These are phyloP conservation scores for Trichothecium sympodiale DNA, from an alignment of 2,329 filamentous ascomycete species.

Conservation along the genomic window DNA sequence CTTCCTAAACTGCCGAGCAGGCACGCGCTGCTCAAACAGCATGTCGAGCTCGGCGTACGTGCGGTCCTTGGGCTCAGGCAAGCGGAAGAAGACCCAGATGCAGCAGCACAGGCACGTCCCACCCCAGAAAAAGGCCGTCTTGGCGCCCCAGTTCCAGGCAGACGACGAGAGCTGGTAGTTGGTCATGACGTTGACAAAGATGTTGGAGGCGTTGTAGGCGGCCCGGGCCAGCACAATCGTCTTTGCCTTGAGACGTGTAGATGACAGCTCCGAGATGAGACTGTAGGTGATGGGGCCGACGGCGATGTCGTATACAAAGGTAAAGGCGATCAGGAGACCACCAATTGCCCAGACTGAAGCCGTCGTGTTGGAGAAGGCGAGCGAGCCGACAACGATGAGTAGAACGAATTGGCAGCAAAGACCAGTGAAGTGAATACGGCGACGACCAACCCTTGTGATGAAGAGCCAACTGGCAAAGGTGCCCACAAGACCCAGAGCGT, in stretches of 20 bases:
- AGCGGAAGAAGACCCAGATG: constrained; percentile 36
- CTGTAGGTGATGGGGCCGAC: constrained; percentile 44
- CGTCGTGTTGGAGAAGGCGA: constrained; percentile 23
- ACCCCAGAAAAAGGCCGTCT: constrained; percentile 34
- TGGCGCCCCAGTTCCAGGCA: constrained; percentile 36
- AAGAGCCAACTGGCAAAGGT: constrained; percentile 39
- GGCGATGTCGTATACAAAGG: constrained; percentile 41
- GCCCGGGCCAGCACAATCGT: constrained; percentile 40
- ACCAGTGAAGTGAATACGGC: constrained; percentile 36
- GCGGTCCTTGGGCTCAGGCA: constrained; percentile 42
- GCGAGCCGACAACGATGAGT: constrained; percentile 27
- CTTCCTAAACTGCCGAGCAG: constrained; percentile 27
- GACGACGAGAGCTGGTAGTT: constrained; percentile 35
- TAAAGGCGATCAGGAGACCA: constrained; percentile 37
- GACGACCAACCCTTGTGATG: constrained; percentile 36
- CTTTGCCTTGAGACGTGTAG: constrained; percentile 41
- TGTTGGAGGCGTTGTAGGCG: constrained; percentile 32
- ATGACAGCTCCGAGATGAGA: constrained; percentile 40
- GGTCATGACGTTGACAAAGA: constrained; percentile 37
- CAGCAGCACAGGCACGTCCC: constrained; percentile 35
- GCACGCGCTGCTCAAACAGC: constrained; percentile 25
- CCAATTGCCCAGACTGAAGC: constrained; percentile 30
- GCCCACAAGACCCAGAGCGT: constrained; percentile 38
- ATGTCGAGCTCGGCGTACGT: constrained; percentile 33
- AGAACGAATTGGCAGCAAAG: constrained; percentile 26